phyloP scores from a whole-genome alignment of 306 rosid genomes.

The Senna tora region DNA sequence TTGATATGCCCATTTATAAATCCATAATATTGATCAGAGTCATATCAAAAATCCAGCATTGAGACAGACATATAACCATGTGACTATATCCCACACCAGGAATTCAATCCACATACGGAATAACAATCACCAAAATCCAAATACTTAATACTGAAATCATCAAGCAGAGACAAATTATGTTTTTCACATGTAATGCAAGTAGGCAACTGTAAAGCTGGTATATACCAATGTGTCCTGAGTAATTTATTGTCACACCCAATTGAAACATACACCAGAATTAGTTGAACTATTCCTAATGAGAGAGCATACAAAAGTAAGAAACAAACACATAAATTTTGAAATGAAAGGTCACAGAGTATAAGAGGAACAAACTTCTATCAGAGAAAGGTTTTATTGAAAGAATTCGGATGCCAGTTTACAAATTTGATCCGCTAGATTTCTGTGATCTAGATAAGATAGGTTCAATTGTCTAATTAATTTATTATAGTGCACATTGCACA shows the following conservation, averaged over 20 bases:
- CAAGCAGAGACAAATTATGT: not conserved
- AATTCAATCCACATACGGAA: not conserved
- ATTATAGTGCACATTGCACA: not conserved
- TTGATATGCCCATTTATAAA: not conserved
- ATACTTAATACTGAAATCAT: not conserved
- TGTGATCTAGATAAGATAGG: not conserved
- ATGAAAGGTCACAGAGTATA: not conserved
- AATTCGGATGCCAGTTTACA: not conserved
- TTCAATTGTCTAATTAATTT: not conserved
- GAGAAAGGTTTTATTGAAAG: slow-evolving; percentile 2
- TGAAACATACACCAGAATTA: not conserved
- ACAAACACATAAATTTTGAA: not conserved
- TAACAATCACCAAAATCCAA: not conserved
- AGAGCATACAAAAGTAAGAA: not conserved
- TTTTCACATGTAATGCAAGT: not conserved
- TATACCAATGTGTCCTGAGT: not conserved
- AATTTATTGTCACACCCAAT: not conserved
- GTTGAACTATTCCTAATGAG: slow-evolving; percentile 17
- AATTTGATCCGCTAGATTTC: not conserved
- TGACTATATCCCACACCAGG: not conserved
- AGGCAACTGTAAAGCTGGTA: not conserved
- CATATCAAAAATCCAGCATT: not conserved
- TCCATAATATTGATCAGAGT: not conserved
- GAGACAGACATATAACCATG: not conserved
- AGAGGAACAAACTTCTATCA: not conserved